These are phyloP conservation scores for Euphorbia peplus DNA, from an alignment of 345 rosid species.

Conservation along the genomic window DNA sequence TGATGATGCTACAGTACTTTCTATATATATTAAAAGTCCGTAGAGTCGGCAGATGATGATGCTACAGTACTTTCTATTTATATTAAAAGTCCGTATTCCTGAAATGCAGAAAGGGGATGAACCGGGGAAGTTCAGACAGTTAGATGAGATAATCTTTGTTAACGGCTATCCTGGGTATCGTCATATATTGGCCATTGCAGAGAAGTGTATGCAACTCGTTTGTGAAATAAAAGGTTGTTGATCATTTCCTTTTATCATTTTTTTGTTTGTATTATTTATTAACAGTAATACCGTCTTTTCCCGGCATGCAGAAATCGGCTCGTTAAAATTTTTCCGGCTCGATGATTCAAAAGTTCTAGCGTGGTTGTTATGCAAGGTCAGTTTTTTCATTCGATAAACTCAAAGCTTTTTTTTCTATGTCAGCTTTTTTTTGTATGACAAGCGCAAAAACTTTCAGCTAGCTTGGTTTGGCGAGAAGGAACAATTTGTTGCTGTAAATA, in stretches of 20 bases:
- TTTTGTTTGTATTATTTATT: neutral
- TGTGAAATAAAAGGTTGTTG: conserved; percentile 76
- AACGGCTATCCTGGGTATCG: conserved; percentile 70
- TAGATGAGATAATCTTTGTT: conserved; percentile 75
- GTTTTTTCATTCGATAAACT: conserved; percentile 18
- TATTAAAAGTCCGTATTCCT: neutral
- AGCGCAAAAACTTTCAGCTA: neutral
- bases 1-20: too few relatives aligned
- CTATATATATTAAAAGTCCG: too few relatives aligned
- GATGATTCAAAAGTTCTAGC: conserved; percentile 71
- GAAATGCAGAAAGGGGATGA: conserved; percentile 68
- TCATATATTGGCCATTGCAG: conserved; percentile 52
- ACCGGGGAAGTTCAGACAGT: conserved; percentile 79
- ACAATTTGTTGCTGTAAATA: neutral
- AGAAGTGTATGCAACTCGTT: conserved; percentile 69
- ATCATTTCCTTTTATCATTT: conserved; percentile 10
- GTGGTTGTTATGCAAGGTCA: conserved; percentile 78
- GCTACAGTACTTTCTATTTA: conserved; percentile 4
- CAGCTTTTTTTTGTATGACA: too few relatives aligned
- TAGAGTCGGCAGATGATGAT: neutral
- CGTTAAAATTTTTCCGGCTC: conserved; percentile 72
- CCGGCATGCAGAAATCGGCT: conserved; percentile 61
- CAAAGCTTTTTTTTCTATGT: neutral
- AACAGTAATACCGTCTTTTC: neutral
- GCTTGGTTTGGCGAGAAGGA: neutral